Base-by-base conservation (phyloP, 306 rosid genomes). In the Rosa chinensis region DNA sequence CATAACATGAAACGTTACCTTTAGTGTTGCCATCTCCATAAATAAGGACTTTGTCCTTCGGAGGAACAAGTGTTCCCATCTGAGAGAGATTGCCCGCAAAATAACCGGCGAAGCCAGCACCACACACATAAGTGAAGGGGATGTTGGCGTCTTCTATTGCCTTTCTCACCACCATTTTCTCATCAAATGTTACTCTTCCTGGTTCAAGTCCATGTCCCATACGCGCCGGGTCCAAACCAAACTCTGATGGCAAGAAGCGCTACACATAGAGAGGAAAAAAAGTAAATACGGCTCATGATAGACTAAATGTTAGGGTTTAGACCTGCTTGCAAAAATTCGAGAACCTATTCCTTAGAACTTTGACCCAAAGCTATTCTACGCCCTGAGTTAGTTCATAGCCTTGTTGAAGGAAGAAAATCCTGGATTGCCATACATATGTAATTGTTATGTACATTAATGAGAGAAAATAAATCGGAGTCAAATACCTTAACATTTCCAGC, bases 221-320 rank as follows among this genome's bases (percentile, higher is more conserved):
- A 0, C 79, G 84, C 49, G 93, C 86, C 17, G 97, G 95, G 72
- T 94, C 98, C 42, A 91, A 77, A 1, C 98, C 98, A 35, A 92
- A 94, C 74, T 94, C 98, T 17, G 98, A 94, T 20, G 98, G 98
- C 44, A 94, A 59, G 68, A 92, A 94, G 75, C 98, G 96, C 98
- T 94, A 20, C 50, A 37, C 35, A 21, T 3, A 58, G 5, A 58
- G 21, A 20, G n/a, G 37, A 10, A 59, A 59, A 8, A 21, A 10
- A 23, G 32, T 2, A 7, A 10, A 56, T 53, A 53, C 61, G 0
- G 9, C 23, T 53, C 23, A 20, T 20, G 20, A 14, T 14, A 8
- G 63, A 56, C 11, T 8, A 20, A 59, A 10, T 23, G 10, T 21
- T 9, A 23, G 5, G 16, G 28, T 8, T 20, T 6, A n/a, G 64